A percentile compares a stretch with the other conserved stretches of the same genome.
Conservation (phyloP, 2,329 filamentous ascomycete species). For the Fusarium sp. region DNA sequence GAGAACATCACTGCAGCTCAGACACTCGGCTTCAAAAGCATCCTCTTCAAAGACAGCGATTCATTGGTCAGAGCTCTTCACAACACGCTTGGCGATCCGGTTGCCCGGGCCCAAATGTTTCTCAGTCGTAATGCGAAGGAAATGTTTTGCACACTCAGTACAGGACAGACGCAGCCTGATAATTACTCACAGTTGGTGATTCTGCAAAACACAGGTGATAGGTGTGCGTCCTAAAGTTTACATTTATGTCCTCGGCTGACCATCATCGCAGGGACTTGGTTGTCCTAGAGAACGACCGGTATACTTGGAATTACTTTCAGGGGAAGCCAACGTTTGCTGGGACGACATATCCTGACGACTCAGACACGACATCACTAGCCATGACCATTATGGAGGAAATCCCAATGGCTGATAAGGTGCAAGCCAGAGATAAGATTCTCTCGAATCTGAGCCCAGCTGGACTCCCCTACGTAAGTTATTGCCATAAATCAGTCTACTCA, state of each 20-base stretch:
- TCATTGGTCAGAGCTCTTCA: background rate
- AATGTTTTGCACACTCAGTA: background rate
- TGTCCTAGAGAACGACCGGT: background rate
- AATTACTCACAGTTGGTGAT: slow-evolving; percentile 4
- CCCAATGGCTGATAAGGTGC: background rate
- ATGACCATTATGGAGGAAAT: background rate
- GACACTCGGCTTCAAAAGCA: background rate
- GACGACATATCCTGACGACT: background rate
- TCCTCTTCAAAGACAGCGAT: background rate
- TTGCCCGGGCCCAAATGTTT: background rate
- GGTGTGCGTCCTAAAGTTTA: background rate
- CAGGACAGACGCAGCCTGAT: background rate
- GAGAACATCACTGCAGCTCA: background rate
- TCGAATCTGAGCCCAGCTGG: background rate
- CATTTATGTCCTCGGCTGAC: rapidly evolving
- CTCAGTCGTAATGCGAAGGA: background rate
- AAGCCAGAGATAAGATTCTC: background rate
- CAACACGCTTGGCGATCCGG: background rate
- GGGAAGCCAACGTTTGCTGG: background rate
- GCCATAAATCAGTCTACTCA: too few species aligned
- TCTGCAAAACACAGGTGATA: background rate
- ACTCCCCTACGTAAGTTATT: background rate
- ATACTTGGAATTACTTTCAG: slow-evolving; percentile 5
- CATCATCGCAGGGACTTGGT: background rate
- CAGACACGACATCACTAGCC: background rate